phyloP scores from a whole-genome alignment of 2,329 filamentous ascomycete genomes.

The Biscogniauxia sp. region DNA sequence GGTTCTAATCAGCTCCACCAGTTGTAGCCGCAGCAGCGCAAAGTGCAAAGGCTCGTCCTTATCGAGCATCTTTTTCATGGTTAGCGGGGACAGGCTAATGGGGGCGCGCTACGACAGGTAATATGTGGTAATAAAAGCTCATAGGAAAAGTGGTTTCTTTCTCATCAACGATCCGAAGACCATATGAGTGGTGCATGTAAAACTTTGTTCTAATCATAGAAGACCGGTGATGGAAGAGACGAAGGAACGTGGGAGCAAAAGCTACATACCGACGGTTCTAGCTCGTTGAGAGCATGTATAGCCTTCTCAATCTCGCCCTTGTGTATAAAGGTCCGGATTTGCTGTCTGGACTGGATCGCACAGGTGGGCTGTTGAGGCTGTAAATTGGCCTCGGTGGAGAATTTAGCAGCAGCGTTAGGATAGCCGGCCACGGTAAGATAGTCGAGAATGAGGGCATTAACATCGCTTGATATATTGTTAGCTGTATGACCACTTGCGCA shows the following conservation, averaged over 20 bases:
- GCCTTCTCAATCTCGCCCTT: slow-evolving; percentile 81
- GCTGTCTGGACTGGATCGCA: slow-evolving; percentile 73
- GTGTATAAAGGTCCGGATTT: slow-evolving; percentile 83
- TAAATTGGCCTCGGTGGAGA: slow-evolving; percentile 90
- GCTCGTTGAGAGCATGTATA: slow-evolving; percentile 82
- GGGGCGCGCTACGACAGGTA: not conserved
- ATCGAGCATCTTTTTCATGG: slow-evolving; percentile 71
- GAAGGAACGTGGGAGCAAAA: not conserved
- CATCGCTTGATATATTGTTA: slow-evolving; percentile 62
- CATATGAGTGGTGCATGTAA: slow-evolving; percentile 99
- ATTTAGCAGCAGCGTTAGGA: slow-evolving; percentile 85
- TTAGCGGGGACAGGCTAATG: slow-evolving; percentile 17
- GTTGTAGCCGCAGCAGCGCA: slow-evolving; percentile 80
- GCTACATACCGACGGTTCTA: slow-evolving; percentile 79
- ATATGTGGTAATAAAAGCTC: slow-evolving; percentile 45
- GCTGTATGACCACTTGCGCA: slow-evolving; percentile 1
- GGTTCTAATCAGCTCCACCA: slow-evolving; percentile 86
- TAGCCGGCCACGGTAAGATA: slow-evolving; percentile 97
- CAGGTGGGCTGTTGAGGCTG: slow-evolving; percentile 68
- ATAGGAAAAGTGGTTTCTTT: slow-evolving; percentile 69
- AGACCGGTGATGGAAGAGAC: slow-evolving; percentile 26
- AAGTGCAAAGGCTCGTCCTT: slow-evolving; percentile 82
- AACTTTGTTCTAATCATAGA: slow-evolving; percentile 90
- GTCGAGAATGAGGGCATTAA: slow-evolving; percentile 93
- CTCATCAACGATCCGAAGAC: slow-evolving; percentile 87